phyloP scores from a whole-genome alignment of 352 stramenopile species.

The Phytophthora tubulina region DNA sequence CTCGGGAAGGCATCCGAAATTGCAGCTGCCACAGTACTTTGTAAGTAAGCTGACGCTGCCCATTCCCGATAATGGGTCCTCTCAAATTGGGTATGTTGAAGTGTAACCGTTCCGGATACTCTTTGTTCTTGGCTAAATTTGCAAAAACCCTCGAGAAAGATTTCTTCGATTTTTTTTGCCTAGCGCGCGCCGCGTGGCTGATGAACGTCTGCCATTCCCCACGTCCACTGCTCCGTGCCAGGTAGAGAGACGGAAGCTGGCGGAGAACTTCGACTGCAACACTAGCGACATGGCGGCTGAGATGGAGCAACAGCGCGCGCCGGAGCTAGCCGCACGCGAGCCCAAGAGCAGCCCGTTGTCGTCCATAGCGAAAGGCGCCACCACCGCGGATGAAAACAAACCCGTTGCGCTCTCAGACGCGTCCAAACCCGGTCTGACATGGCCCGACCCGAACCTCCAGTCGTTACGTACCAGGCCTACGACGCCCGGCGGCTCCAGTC shows the following conservation, averaged over 20 bases:
- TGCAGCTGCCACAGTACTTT: background rate
- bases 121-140: slow-evolving; percentile 25
- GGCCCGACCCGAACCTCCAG: slow-evolving; percentile 32
- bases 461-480: slow-evolving; percentile 28
- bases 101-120: slow-evolving; percentile 8
- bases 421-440: slow-evolving; percentile 17
- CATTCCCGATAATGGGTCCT: background rate
- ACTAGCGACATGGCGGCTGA: slow-evolving; percentile 25
- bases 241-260: background rate
- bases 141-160: slow-evolving; percentile 33
- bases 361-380: slow-evolving; percentile 4
- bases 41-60: background rate
- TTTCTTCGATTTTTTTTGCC: slow-evolving; percentile 52
- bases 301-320: slow-evolving; percentile 45
- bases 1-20: background rate
- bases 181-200: background rate
- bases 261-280: too few species aligned
- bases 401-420: slow-evolving; percentile 9
- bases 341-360: slow-evolving; percentile 30
- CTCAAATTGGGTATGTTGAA: slow-evolving; percentile 12
- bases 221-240: slow-evolving; percentile 18
- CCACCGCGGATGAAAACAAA: slow-evolving; percentile 25
- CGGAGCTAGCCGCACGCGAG: slow-evolving; percentile 33
- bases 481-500: slow-evolving; percentile 31
- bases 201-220: slow-evolving; percentile 45